Evolutionary conservation across 2,329 filamentous ascomycete genomes (phyloP), one percentile per base, ranked within the genome.

Genomic region (Talaromyces atroroseus): DNA sequence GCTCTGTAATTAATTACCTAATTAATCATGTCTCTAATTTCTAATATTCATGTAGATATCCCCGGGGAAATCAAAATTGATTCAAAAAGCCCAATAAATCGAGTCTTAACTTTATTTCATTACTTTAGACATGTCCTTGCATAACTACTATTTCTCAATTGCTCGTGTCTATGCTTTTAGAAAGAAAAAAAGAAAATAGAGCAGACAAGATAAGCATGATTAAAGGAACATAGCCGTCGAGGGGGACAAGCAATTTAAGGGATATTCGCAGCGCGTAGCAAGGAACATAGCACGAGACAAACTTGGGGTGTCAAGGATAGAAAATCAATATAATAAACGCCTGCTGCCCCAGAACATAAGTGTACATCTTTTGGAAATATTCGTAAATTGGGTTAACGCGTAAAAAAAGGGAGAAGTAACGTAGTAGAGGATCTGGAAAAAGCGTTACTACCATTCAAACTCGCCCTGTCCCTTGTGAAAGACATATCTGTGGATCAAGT

Each of bases 381-480:
- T 54, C 46, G 32, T 48, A 38, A 38, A 38, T 49, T 26, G 42
- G 34, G n/a, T 38, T 24, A 5, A 23, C 45, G n/a, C n/a, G n/a
- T 20, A 10, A 44, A 14, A 38, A 40, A 46, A 12, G 34, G 8
- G 49, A 45, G 26, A n/a, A 49, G 32, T 21, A 54, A 23, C 14
- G 24, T 29, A 48, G 29, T 21, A 11, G 18, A 42, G 20, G 18
- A 3, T 7, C 23, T 8, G 12, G 20, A 49, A 20, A 46, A 18
- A 47, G n/a, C 20, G 14, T n/a, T 7, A 51, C 76, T 83, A 99
- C 94, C 94, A 99, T 74, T 99, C 94, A 65, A 96, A 97, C 76
- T 97, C 94, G 66, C 94, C 94, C 47, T 88, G 91, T 23, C 92
- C 94, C 76, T 97, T 97, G 79, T 96, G 91, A 77, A 99, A 99